These are phyloP conservation scores for Lenzites betulinus DNA, from an alignment of 768 basidiomycete species.

Conservation along the genomic window DNA sequence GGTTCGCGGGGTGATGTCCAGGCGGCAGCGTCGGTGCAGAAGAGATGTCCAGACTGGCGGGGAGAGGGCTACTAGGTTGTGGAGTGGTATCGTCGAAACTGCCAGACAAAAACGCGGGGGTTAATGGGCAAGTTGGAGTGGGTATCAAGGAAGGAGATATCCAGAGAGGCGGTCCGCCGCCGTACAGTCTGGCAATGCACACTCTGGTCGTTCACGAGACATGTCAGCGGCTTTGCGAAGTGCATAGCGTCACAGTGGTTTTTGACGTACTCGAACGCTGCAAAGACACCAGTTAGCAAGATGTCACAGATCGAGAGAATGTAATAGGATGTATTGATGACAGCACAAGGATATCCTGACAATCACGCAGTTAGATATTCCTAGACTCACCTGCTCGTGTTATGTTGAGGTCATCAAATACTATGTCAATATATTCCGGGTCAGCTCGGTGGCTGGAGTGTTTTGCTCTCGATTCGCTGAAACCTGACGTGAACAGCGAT, in stretches of 20 bases:
- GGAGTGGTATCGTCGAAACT: slow-evolving; percentile 3
- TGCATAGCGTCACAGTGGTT: neutral
- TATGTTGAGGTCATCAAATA: slow-evolving; percentile 86
- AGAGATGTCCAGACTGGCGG: slow-evolving; percentile 20
- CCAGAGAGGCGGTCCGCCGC: slow-evolving; percentile 76
- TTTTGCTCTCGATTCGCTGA: slow-evolving; percentile 55
- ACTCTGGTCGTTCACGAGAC: slow-evolving; percentile 48
- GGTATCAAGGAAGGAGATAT: slow-evolving; percentile 68
- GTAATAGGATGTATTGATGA: neutral
- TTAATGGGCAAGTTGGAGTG: slow-evolving; percentile 67
- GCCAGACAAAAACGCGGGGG: slow-evolving; percentile 53
- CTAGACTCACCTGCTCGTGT: slow-evolving; percentile 78
- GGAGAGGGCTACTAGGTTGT: slow-evolving; percentile 29
- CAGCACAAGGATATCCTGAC: slow-evolving; percentile 12
- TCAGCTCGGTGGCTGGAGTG: slow-evolving; percentile 26
- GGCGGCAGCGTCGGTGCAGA: slow-evolving; percentile 41
- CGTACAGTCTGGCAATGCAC: slow-evolving; percentile 85
- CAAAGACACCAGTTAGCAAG: neutral
- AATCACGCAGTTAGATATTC: neutral
- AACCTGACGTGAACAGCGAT: slow-evolving; percentile 82
- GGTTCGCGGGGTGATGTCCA: slow-evolving; percentile 72
- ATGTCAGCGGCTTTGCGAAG: slow-evolving; percentile 5
- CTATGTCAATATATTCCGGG: slow-evolving; percentile 63
- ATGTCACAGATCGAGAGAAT: neutral
- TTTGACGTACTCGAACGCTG: slow-evolving; percentile 84